Evolutionary conservation across 371 early-diverging fungal species (phyloP).

Genomic region (Nematocida minor): DNA sequence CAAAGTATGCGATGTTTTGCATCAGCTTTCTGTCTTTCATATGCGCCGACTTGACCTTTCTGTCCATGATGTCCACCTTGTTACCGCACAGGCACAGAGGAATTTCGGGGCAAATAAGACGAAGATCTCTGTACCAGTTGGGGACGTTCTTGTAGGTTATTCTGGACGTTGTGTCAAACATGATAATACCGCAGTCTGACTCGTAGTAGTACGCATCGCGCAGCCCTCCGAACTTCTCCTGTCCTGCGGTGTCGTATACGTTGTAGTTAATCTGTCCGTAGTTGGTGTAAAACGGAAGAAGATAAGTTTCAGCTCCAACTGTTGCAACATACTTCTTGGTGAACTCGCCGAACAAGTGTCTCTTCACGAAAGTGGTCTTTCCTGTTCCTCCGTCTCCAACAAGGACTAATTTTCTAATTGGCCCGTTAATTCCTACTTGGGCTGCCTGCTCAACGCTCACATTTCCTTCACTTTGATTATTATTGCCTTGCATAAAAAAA

Average conservation of each 20-base stretch:
- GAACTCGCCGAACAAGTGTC: constrained; percentile 97
- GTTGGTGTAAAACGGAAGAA: constrained; percentile 90
- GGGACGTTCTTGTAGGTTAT: constrained; percentile 99
- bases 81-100: constrained; percentile 99
- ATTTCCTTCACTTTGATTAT: constrained; percentile 14
- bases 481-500: constrained; percentile 18
- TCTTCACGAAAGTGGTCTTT: constrained; percentile 99
- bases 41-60: constrained; percentile 97
- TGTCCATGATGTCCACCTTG: constrained; percentile 99
- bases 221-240: constrained; percentile 98
- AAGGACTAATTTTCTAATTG: constrained; percentile 65
- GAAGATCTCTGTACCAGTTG: constrained; percentile 97
- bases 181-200: constrained; percentile 98
- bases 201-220: constrained; percentile 99
- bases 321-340: constrained; percentile 98
- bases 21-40: constrained; percentile 71
- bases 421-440: neutral
- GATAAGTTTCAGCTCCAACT: constrained; percentile 96
- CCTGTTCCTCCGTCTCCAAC: constrained; percentile 99
- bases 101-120: constrained; percentile 82
- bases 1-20: constrained; percentile 92
- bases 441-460: neutral
- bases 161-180: constrained; percentile 98
- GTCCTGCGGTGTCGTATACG: constrained; percentile 94
- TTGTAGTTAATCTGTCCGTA: constrained; percentile 81